Percentiles rank a stretch among this genome's conserved stretches.
These are phyloP conservation scores for Friedmanniomyces simplex DNA, from an alignment of 495 filamentous ascomycete genomes.

Conservation along the genomic window DNA sequence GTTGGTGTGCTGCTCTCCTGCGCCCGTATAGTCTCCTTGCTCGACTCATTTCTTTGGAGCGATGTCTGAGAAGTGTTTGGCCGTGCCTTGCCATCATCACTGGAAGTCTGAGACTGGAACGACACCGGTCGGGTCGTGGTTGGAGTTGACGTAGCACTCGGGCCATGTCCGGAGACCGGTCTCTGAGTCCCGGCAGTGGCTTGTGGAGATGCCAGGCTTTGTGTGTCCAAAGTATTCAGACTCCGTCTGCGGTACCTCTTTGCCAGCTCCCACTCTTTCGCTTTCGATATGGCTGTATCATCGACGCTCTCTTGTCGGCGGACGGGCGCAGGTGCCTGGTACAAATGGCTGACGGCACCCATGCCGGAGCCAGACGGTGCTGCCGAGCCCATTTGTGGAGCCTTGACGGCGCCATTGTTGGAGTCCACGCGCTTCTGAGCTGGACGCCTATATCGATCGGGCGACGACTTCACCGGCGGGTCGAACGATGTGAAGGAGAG, in stretches of 20 bases:
- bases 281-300: slow-evolving; percentile 37
- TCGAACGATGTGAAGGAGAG: slow-evolving; percentile 33
- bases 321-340: slow-evolving; percentile 15
- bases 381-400: slow-evolving; percentile 29
- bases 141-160: slow-evolving; percentile 20
- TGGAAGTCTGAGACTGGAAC: slow-evolving; percentile 34
- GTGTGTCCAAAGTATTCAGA: slow-evolving; percentile 66
- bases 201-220: slow-evolving; percentile 10
- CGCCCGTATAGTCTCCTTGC: background rate
- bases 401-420: slow-evolving; percentile 14
- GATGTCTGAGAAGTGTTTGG: slow-evolving; percentile 42
- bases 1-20: slow-evolving; percentile 20
- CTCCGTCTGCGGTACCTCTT: slow-evolving; percentile 75
- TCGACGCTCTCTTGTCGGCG: slow-evolving; percentile 42
- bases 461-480: slow-evolving; percentile 33
- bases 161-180: slow-evolving; percentile 8
- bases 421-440: slow-evolving; percentile 42
- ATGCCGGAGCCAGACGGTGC: slow-evolving; percentile 35
- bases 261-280: slow-evolving; percentile 47
- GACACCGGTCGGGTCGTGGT: slow-evolving; percentile 27
- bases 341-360: slow-evolving; percentile 34
- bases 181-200: slow-evolving; percentile 18
- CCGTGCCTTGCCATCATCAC: slow-evolving; percentile 40
- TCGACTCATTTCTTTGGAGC: slow-evolving; percentile 34
- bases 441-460: slow-evolving; percentile 55